Percentiles rank a stretch among this genome's conserved stretches.
These are phyloP conservation scores for Penicillium polonicum DNA, from an alignment of 2,329 filamentous ascomycete species.

Conservation along the genomic window DNA sequence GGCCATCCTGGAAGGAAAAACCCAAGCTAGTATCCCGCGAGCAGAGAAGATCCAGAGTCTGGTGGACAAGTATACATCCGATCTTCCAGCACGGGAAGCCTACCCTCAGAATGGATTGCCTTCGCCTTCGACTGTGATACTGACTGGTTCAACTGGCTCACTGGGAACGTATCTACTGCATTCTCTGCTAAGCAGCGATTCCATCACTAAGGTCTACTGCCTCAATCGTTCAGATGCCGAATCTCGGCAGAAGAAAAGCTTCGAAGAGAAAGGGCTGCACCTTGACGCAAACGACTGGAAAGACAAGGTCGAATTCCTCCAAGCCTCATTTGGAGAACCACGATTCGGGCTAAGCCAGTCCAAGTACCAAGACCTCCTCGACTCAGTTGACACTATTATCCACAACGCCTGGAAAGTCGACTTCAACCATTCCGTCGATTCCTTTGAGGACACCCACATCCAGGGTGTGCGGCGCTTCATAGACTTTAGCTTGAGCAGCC, in stretches of 20 bases:
- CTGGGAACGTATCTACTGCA: constrained; percentile 52
- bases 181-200: constrained; percentile 32
- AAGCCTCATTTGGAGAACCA: constrained; percentile 27
- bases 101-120: neutral
- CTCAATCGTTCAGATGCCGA: constrained; percentile 50
- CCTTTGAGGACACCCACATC: constrained; percentile 37
- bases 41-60: constrained; percentile 15
- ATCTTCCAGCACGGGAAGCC: constrained; percentile 10
- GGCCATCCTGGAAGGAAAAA: constrained; percentile 11
- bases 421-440: constrained; percentile 36
- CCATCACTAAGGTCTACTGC: constrained; percentile 48
- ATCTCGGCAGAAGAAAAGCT: constrained; percentile 41
- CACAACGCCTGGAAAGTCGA: constrained; percentile 43
- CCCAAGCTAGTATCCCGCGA: constrained; percentile 6
- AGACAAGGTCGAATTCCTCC: constrained; percentile 38
- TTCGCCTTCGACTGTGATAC: constrained; percentile 27
- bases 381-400: constrained; percentile 29
- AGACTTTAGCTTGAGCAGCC: constrained; percentile 26
- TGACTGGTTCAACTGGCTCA: constrained; percentile 54
- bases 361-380: constrained; percentile 27
- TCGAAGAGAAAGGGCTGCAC: constrained; percentile 39
- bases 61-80: constrained; percentile 17
- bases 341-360: constrained; percentile 27
- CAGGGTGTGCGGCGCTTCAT: constrained; percentile 31
- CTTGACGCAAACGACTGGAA: constrained; percentile 22